Conservation (phyloP, 352 stramenopile genomes). For the Pythium sukuiense region DNA sequence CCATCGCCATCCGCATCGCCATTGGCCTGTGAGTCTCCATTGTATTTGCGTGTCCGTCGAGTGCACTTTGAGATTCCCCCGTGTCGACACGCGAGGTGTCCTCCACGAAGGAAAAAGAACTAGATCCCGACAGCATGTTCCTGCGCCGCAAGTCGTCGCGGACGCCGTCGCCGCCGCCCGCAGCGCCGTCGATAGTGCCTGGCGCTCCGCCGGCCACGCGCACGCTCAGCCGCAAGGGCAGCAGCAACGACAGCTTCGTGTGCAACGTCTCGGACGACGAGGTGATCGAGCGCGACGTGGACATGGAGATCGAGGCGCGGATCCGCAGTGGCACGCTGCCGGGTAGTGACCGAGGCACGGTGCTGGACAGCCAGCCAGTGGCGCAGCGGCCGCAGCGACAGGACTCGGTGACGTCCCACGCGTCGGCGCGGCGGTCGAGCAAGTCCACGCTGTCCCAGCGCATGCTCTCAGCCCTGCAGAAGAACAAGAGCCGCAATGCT, state of each 20-base stretch:
- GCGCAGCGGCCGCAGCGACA: background rate
- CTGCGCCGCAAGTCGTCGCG: background rate
- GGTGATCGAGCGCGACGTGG: conserved; percentile 65
- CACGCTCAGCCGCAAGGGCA: conserved; percentile 15
- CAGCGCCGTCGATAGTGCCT: background rate
- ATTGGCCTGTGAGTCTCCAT: too few relatives aligned
- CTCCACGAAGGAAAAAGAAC: background rate
- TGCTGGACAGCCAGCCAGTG: background rate
- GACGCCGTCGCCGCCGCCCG: conserved; percentile 12
- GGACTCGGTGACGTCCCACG: conserved; percentile 11
- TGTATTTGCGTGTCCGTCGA: background rate
- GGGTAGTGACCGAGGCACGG: conserved; percentile 18
- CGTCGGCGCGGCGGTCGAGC: conserved; percentile 19
- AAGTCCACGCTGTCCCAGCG: conserved; percentile 54
- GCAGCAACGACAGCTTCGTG: conserved; percentile 38
- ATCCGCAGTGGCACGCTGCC: conserved; percentile 34
- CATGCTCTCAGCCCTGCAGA: conserved; percentile 59
- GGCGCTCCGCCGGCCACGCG: background rate
- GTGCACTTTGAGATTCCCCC: conserved; percentile 3
- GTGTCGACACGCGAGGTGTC: background rate
- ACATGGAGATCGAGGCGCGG: conserved; percentile 70
- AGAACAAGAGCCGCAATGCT: conserved; percentile 26
- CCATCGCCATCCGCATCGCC: background rate
- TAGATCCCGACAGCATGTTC: conserved; percentile 1
- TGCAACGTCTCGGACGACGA: conserved; percentile 65